Evolutionary conservation across 2,329 filamentous ascomycete species (phyloP), one percentile per base, ranked within the genome.

Genomic region (Emmonsia crescens): DNA sequence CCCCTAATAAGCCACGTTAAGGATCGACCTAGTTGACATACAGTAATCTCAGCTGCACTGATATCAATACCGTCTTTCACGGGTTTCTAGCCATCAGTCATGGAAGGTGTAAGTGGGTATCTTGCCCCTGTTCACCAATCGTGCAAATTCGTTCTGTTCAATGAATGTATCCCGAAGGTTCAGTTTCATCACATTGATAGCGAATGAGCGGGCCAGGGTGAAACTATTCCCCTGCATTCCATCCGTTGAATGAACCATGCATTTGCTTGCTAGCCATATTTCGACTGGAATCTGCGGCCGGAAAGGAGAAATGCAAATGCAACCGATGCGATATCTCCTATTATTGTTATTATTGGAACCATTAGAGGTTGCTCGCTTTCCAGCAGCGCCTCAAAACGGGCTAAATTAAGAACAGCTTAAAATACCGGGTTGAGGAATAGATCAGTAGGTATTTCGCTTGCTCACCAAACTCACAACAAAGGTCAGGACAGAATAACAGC

Each of bases 301-400:
- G 48, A n/a, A 1, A 12, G 46, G 46, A 49, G 46, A 31, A 51
- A 16, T 2, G 24, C 16, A 51, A 33, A 52, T 52, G 49, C 49
- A 52, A 52, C 52, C 31, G 52, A 40, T 24, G 52, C 52, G 21
- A 9, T 38, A 16, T 55, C 19, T 38, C 52, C 52, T 55, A 55
- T 55, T 55, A 36, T 33, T 55, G 52, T 33, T 55, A 55, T 55
- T 55, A 36, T 33, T 55, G 52, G 52, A 55, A 55, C 33, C 19
- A 38, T 38, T 33, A n/a, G 21, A 27, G 12, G 16, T 31, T 29
- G 24, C 6, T 29, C 29, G 48, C 24, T 52, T 52, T 33, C 49
- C 49, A 52, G 24, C 24, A 52, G 19, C 21, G 49, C 49, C 49
- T 29, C 29, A n/a, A 10, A 12, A 52, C 5, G 29, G 16, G 49